Evolutionary conservation across 805 yeast genomes (phyloP).

Genomic region (Lipomyces kockii): DNA sequence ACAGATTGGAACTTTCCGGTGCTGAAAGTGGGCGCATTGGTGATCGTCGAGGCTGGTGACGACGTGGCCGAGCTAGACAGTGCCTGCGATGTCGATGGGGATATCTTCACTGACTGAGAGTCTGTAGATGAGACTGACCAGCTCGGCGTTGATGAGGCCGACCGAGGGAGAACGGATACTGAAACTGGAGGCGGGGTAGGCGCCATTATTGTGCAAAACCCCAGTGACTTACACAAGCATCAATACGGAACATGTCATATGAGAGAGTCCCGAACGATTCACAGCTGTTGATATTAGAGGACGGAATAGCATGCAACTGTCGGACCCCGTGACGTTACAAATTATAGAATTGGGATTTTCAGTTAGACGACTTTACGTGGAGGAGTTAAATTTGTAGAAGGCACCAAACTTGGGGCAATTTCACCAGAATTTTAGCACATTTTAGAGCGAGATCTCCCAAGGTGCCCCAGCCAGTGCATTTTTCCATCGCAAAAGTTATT

Average conservation of each 20-base stretch:
- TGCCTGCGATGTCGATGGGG: neutral
- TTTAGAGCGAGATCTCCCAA: no score
- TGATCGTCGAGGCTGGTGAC: neutral
- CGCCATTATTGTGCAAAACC: neutral
- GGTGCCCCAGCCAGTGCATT: no score
- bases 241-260: neutral
- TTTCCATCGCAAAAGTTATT: no score
- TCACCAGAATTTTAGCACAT: no score
- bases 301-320: neutral
- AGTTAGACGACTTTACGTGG: no score
- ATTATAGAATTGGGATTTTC: neutral
- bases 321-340: neutral
- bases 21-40: slow-evolving; percentile 9
- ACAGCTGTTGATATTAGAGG: neutral
- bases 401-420: no score
- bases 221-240: neutral
- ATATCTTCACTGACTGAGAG: neutral
- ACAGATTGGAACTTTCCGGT: slow-evolving; percentile 13
- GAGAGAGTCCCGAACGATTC: neutral
- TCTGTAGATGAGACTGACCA: neutral
- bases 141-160: neutral
- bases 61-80: neutral
- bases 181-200: neutral
- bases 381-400: no score
- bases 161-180: neutral